Conservation (phyloP, 441 rosid species). For the Heliophila coronopifolia region DNA sequence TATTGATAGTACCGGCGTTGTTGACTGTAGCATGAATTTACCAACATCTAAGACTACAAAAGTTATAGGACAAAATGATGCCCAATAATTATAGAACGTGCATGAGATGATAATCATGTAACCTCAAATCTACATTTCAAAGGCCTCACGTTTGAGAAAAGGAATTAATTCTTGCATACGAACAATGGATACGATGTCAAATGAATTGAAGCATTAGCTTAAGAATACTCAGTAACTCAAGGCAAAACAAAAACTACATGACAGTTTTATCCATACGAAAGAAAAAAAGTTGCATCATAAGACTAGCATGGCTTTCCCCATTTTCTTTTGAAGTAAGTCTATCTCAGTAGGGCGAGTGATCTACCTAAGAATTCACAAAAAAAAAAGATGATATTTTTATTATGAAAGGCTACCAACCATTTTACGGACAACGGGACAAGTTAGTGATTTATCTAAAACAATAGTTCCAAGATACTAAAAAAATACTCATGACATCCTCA, state of each 20-base stretch:
- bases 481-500: neutral
- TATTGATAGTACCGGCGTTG: slow-evolving; percentile 88
- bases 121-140: neutral
- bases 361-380: neutral
- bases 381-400: neutral
- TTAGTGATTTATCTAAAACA: slow-evolving; percentile 1
- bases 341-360: neutral
- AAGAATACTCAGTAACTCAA: neutral
- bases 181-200: neutral
- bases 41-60: slow-evolving; percentile 5
- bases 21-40: slow-evolving; percentile 45
- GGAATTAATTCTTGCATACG: neutral
- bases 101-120: slow-evolving; percentile 10
- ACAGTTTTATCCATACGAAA: neutral
- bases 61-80: neutral
- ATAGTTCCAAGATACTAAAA: neutral
- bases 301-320: neutral
- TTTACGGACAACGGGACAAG: neutral
- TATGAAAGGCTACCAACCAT: neutral
- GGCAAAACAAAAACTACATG: neutral
- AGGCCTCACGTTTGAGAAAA: neutral
- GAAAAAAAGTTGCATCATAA: neutral
- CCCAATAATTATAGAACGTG: neutral
- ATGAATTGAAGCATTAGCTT: neutral
- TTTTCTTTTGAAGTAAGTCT: neutral